Conservation (phyloP, 2,329 filamentous ascomycete species). For the Xylariomycetidae sp. region DNA sequence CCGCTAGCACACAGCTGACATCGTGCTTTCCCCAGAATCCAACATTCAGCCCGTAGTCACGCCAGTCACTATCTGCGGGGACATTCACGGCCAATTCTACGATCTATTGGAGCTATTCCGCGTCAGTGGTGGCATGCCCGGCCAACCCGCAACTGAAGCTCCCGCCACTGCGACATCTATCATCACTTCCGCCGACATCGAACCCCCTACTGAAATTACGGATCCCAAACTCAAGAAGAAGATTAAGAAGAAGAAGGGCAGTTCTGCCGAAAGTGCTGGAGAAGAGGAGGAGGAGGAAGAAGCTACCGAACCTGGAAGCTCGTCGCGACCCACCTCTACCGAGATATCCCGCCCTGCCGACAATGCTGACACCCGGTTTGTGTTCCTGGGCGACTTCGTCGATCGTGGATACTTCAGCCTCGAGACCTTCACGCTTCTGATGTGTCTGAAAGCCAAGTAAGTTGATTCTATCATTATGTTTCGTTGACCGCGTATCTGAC, state of each 20-base stretch:
- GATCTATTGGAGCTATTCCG: conserved; percentile 95
- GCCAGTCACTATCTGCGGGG: conserved; percentile 93
- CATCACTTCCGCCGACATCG: conserved; percentile 86
- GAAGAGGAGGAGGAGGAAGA: conserved; percentile 44
- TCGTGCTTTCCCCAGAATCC: conserved; percentile 63
- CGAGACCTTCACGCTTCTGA: conserved; percentile 93
- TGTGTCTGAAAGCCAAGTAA: conserved; percentile 79
- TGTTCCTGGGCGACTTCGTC: conserved; percentile 82
- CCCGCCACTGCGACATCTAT: conserved; percentile 64
- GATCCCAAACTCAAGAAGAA: conserved; percentile 84
- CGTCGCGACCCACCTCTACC: conserved; percentile 23
- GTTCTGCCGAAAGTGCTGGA: conserved; percentile 42
- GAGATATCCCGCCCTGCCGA: conserved; percentile 13
- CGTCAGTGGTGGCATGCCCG: conserved; percentile 93
- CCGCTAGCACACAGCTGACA: neutral
- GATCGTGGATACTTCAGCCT: conserved; percentile 96
- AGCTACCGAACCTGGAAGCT: conserved; percentile 31
- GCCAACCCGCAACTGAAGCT: conserved; percentile 64
- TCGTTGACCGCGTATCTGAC: conserved; percentile 8
- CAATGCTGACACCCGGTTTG: conserved; percentile 48
- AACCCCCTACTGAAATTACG: conserved; percentile 83
- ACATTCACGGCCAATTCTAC: conserved; percentile 99
- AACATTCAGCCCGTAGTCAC: conserved; percentile 98
- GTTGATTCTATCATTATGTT: conserved; percentile 14
- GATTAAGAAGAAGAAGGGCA: conserved; percentile 62